A percentile compares a stretch with the other conserved stretches of the same genome.
phyloP scores from a whole-genome alignment of 2,329 filamentous ascomycete species.

The Cryphonectria parasitica region DNA sequence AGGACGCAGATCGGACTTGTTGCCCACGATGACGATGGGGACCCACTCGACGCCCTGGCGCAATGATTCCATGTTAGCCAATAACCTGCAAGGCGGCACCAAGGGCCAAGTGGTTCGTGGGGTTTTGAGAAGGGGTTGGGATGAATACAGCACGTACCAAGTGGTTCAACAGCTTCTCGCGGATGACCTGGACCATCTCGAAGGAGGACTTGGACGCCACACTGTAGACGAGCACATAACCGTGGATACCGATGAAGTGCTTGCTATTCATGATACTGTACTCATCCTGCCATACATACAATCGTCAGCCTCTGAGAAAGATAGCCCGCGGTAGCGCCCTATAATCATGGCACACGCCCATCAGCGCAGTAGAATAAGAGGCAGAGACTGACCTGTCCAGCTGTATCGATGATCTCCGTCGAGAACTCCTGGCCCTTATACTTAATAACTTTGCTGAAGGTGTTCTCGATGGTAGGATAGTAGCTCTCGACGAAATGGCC shows the following conservation, averaged over 20 bases:
- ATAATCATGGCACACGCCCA: background rate
- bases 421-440: constrained; percentile 91
- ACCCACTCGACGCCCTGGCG: constrained; percentile 87
- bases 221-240: constrained; percentile 98
- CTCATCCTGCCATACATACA: constrained; percentile 70
- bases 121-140: background rate
- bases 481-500: constrained; percentile 98
- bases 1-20: constrained; percentile 91
- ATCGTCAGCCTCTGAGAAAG: constrained; percentile 15
- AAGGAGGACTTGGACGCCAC: constrained; percentile 92
- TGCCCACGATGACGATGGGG: constrained; percentile 92
- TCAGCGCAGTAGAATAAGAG: background rate
- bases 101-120: background rate
- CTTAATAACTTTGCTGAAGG: constrained; percentile 93
- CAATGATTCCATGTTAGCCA: constrained; percentile 3
- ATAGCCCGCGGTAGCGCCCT: background rate
- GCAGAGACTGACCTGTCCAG: constrained; percentile 72
- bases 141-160: constrained; percentile 57
- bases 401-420: constrained; percentile 97
- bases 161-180: constrained; percentile 97
- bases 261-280: constrained; percentile 98
- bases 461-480: constrained; percentile 99
- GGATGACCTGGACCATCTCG: constrained; percentile 95
- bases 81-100: background rate
- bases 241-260: constrained; percentile 98